Conservation (phyloP, 139 green algal species). For the Trebouxia sp. region DNA sequence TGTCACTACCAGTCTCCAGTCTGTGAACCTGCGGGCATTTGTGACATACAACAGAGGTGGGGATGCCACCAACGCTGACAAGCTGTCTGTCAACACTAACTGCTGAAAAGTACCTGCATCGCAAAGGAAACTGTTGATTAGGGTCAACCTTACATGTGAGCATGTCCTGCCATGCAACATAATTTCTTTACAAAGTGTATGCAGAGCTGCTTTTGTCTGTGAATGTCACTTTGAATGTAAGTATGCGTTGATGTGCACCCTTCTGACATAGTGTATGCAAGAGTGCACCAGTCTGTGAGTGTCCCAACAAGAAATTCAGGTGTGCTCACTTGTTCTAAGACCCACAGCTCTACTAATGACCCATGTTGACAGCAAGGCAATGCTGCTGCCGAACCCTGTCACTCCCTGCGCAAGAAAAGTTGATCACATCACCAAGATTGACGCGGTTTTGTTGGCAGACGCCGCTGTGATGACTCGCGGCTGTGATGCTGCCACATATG, state of each 20-base stretch:
- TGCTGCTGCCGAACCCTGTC: conserved; percentile 12
- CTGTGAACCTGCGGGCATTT: conserved; percentile 12
- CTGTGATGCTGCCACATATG: neutral
- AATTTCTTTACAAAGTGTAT: neutral
- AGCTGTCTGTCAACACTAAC: conserved; percentile 22
- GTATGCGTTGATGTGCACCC: too few species aligned
- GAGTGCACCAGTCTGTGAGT: too few species aligned
- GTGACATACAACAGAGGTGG: conserved; percentile 25
- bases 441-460: too few species aligned
- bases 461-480: neutral
- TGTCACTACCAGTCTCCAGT: conserved; percentile 24
- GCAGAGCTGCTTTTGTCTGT: neutral
- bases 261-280: too few species aligned
- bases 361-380: conserved; percentile 4
- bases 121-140: neutral
- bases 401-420: neutral
- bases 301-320: neutral
- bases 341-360: conserved; percentile 1
- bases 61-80: conserved; percentile 11
- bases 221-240: too few species aligned
- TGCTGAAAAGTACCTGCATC: conserved; percentile 17
- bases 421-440: neutral
- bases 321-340: neutral
- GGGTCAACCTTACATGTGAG: neutral
- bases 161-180: neutral